Percentiles rank a stretch among this genome's conserved stretches.
These are phyloP conservation scores for Hordeum pubiflorum DNA, from an alignment of 202 grass and related monocot genomes.

Conservation along the genomic window DNA sequence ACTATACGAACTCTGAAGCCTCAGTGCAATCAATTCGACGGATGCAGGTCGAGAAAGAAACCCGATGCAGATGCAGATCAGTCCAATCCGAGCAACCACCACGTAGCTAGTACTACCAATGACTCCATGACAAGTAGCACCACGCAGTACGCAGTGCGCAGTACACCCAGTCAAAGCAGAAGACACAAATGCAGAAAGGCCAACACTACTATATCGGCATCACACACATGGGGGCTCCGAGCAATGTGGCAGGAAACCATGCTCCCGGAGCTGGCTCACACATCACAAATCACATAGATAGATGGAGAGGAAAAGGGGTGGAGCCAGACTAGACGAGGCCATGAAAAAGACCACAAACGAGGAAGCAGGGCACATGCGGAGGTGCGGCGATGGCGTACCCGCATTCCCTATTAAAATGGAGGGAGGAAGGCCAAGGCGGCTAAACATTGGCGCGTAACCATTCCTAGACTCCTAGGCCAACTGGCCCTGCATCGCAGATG, in stretches of 20 bases:
- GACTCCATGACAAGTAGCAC: background rate
- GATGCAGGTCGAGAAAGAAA: background rate
- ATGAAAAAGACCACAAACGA: background rate
- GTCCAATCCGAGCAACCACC: background rate
- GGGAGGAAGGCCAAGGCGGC: background rate
- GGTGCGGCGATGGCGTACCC: background rate
- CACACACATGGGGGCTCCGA: background rate
- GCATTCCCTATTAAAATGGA: background rate
- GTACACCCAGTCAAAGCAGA: slow-evolving; percentile 3
- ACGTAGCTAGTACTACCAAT: background rate
- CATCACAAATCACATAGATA: no score
- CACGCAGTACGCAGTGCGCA: background rate
- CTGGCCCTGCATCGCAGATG: no score
- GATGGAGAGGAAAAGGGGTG: background rate
- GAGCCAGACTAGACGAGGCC: background rate
- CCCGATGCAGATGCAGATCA: background rate
- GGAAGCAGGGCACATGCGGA: background rate
- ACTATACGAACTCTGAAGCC: background rate
- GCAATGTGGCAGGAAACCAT: background rate
- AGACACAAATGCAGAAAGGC: background rate
- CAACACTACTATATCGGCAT: background rate
- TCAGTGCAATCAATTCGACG: background rate
- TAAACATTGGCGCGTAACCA: background rate
- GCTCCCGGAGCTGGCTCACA: background rate
- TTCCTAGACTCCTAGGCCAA: background rate